Base-by-base conservation (phyloP, 306 rosid genomes). In the Betula pendula region DNA sequence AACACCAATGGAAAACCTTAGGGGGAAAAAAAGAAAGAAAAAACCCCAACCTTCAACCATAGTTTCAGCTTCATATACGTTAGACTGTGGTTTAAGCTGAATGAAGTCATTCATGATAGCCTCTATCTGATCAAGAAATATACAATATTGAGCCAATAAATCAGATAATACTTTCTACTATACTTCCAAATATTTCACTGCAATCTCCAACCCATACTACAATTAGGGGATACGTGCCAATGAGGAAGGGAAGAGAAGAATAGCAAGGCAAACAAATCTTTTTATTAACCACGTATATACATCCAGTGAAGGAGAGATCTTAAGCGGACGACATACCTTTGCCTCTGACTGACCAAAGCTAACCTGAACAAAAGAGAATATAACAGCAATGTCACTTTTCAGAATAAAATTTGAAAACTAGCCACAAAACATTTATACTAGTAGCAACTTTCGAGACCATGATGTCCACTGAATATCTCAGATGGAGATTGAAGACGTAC, bases 291-390 rank as follows among this genome's bases (percentile, higher is more conserved):
- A 43, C 25, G 70, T 16, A 8, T 6, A 63, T 35, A 22, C 70
- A 76, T 47, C 71, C 60, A 63, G 40, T 66, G 22, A 66, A 47
- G 63, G 66, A 82, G 71, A 66, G 69, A 71, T 43, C 10, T 43
- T 56, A 72, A 59, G 78, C 63, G 69, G 22, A 67, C 68, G 56
- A 83, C 86, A 14, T 42, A 94, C 98, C 98, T 95, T 95, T 67
- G 97, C 97, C 86, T 95, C 97, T 8, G 98, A 85, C 80, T 88
- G 98, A 72, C 96, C 96, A 66, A 95, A 89, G 89, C 97, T 90
- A 75, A 90, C 98, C 98, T 94, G 93, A n/a, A 87, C 71, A 83
- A 74, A 81, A 56, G 75, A 80, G 59, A 85, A 83, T 55, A 43
- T 80, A 75, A 27, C 52, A 58, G 80, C 45, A 84, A 76, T 71